A percentile compares a stretch with the other conserved stretches of the same genome.
Conservation (phyloP, 2,329 filamentous ascomycete genomes). For the Capronia americana region DNA sequence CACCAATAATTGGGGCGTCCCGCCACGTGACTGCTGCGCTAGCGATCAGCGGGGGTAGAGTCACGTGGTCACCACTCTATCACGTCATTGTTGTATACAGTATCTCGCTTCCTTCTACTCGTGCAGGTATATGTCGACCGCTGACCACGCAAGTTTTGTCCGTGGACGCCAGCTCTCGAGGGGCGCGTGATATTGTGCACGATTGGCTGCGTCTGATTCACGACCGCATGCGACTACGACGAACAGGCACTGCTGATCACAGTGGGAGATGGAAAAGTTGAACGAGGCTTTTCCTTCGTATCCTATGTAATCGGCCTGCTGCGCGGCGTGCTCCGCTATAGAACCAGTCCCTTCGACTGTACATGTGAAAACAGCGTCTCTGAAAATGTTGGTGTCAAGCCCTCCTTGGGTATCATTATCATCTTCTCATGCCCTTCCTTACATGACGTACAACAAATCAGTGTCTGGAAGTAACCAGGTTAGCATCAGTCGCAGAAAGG, state of each 20-base stretch:
- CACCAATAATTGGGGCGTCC: neutral
- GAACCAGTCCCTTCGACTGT: neutral
- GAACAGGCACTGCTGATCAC: neutral
- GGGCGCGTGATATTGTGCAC: neutral
- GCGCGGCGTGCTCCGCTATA: neutral
- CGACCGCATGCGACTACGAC: neutral
- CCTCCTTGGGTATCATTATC: slow-evolving; percentile 20
- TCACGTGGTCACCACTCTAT: neutral
- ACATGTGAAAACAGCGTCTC: slow-evolving; percentile 9
- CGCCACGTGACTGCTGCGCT: neutral
- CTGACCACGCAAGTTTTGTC: too few relatives aligned
- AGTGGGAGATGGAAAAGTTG: neutral
- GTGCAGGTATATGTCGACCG: too few relatives aligned
- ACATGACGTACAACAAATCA: slow-evolving; percentile 72
- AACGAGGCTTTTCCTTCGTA: slow-evolving; percentile 5
- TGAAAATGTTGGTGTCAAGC: neutral
- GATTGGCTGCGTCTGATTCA: neutral
- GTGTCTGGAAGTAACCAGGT: slow-evolving; percentile 58
- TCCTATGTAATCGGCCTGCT: neutral
- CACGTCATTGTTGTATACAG: neutral
- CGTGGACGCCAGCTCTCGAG: neutral
- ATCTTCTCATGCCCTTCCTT: slow-evolving; percentile 37
- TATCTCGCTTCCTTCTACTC: too few relatives aligned
- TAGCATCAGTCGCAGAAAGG: slow-evolving; percentile 39
- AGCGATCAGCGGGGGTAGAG: too few relatives aligned